Base-by-base conservation (phyloP, 2,329 filamentous ascomycete species). In the Colletotrichum karsti region DNA sequence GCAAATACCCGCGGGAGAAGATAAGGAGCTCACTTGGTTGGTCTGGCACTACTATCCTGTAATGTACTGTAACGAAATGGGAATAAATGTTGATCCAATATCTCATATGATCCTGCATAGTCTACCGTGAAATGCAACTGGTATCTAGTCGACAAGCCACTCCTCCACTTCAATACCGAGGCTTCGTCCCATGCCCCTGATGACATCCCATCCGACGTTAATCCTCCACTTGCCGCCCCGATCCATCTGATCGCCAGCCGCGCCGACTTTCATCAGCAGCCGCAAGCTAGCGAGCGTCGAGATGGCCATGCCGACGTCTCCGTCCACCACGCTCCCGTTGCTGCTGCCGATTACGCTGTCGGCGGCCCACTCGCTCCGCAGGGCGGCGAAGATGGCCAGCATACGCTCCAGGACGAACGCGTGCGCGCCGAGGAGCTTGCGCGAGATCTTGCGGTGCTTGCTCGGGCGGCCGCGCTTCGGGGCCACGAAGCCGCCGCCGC, bases 111-210 rank as follows among this genome's bases (percentile, higher is more conserved):
- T 48, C 15, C 6, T 26, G 50, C 18, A 13, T 13, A 33, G n/a
- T 63, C 35, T 41, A 60, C 51, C 4, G 15, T 51, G 12, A 22
- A n/a, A 6, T 28, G 13, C 8, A 28, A 30, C 4, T 7, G 22
- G 12, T 76, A 12, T 35, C 15, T 35, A 93, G 70, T 93, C 92
- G 54, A 91, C 85, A 62, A 93, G 79, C 85, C 91, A 95, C 76
- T 95, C 93, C 70, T 93, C 90, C 12, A 94, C 85, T 77, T 94
- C 92, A n/a, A 96, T 85, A 3, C 91, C 91, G 57, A 96, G 87
- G 74, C 88, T 91, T 74, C 93, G 83, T 28, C 92, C 93, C 70
- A 96, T 80, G 4, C 85, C 87, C 68, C 91, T 83, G 7, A 93
- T 88, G 70, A 92, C 89, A 74, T 96, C 93, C 92, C 92, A 95